These are phyloP conservation scores for Zygosaccharomyces sapae DNA, from an alignment of 1,139 yeast genomes.

Conservation along the genomic window DNA sequence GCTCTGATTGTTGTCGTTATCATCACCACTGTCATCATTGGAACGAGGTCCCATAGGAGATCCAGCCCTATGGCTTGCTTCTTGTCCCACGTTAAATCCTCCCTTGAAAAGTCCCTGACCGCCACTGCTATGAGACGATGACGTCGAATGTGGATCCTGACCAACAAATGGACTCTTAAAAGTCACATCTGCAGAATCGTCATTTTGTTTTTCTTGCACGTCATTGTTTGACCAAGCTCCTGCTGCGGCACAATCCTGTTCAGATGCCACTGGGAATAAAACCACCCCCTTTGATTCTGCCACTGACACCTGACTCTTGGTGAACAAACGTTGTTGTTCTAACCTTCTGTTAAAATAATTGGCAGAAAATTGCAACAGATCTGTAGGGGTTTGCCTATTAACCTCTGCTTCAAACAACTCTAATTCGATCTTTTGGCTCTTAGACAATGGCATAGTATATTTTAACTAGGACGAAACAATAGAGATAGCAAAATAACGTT, in stretches of 20 bases:
- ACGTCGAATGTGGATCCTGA: slow-evolving; percentile 58
- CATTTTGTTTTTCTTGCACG: slow-evolving; percentile 8
- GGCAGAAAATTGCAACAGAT: slow-evolving; percentile 70
- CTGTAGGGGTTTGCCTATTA: slow-evolving; percentile 58
- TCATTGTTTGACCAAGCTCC: slow-evolving; percentile 11
- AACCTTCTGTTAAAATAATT: slow-evolving; percentile 61
- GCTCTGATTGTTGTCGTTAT: slow-evolving; percentile 11
- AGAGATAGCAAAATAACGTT: no score
- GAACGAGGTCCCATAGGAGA: slow-evolving; percentile 29
- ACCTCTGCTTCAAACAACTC: slow-evolving; percentile 61
- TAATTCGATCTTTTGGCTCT: slow-evolving; percentile 50
- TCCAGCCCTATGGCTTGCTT: slow-evolving; percentile 22
- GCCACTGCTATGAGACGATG: not conserved
- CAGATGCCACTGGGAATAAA: slow-evolving; percentile 42
- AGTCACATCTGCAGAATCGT: slow-evolving; percentile 26
- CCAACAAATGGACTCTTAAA: slow-evolving; percentile 64
- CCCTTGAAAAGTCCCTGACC: slow-evolving; percentile 42
- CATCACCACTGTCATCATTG: slow-evolving; percentile 15
- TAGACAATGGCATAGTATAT: slow-evolving; percentile 34
- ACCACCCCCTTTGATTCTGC: slow-evolving; percentile 53
- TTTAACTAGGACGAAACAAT: not conserved
- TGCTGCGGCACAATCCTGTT: slow-evolving; percentile 20
- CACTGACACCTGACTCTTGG: slow-evolving; percentile 51
- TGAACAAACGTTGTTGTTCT: slow-evolving; percentile 54
- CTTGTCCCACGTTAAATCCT: slow-evolving; percentile 43